These are phyloP conservation scores for Fusarium avenaceum DNA, from an alignment of 2,329 filamentous ascomycete species.

Conservation along the genomic window DNA sequence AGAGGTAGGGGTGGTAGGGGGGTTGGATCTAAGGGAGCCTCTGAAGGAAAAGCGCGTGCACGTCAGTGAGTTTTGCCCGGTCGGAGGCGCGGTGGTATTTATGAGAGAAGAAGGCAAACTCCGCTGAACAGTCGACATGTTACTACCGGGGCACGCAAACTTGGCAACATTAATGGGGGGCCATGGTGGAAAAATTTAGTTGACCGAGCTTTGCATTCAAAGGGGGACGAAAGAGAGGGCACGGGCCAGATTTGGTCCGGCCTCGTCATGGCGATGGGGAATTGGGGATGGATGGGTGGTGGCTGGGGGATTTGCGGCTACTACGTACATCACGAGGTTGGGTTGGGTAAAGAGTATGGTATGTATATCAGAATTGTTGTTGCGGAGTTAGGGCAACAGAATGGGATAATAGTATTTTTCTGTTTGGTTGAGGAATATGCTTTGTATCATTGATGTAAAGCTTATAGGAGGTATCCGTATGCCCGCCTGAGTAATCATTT, in stretches of 20 bases:
- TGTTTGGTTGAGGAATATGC: too few relatives aligned
- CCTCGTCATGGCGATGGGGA: conserved; percentile 8
- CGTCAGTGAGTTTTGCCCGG: conserved; percentile 60
- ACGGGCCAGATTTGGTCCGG: conserved; percentile 7
- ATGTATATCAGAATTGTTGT: conserved; percentile 1
- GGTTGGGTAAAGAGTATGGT: neutral
- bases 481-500: neutral
- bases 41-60: conserved; percentile 62
- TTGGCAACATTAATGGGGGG: conserved; percentile 46
- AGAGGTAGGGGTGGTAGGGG: conserved; percentile 32
- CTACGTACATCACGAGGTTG: conserved; percentile 11
- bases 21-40: conserved; percentile 52
- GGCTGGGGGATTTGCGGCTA: conserved; percentile 22
- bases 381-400: neutral
- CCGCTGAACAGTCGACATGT: conserved; percentile 55
- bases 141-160: conserved; percentile 55
- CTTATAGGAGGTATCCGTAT: too few relatives aligned
- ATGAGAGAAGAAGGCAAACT: conserved; percentile 58
- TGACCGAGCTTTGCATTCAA: conserved; percentile 49
- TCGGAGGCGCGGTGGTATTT: conserved; percentile 62
- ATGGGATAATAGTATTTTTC: too few relatives aligned
- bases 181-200: conserved; percentile 53
- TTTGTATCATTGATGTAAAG: too few relatives aligned
- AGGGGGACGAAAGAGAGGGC: conserved; percentile 23
- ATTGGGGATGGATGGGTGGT: neutral